Evolutionary conservation across 495 filamentous ascomycete genomes (phyloP), one percentile per base, ranked within the genome.

Genomic region (Penicillium paradoxum): DNA sequence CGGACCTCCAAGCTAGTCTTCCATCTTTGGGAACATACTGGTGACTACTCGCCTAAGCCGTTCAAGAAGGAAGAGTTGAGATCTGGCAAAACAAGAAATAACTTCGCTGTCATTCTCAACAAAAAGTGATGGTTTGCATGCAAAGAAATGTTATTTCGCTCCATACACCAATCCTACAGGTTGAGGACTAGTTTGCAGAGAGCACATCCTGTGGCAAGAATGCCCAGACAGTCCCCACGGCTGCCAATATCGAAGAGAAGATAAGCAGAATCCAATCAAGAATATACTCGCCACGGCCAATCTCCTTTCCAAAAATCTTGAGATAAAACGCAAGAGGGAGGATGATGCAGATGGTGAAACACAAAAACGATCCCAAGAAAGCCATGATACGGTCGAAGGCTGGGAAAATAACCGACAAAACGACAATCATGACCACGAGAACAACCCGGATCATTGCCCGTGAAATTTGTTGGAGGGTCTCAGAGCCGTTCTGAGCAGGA

Each of bases 381-480:
- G 88, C 87, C 91, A 97, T 96, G 61, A 98, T 91, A 49, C 83
- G 81, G 63, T 98, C 93, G 60, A 97, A 98, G 0, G 80, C 79
- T 13, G 93, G 93, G 62, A 95, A 89, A 6, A 92, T 62, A 38
- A 97, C 86, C 10, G 91, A 80, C 57, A 89, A 74, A 7, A 82
- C 50, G 36, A 89, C 81, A 59, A 90, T 86, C 10, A 83, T 39
- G 24, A 77, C 69, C 21, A 82, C 77, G 15, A 74, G 73, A 17
- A 79, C 43, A 1, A 92, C 60, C 29, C 90, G 79, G 27, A 96
- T 74, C 6, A 73, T 54, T 42, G 80, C 59, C 65, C 66, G 86
- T 83, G 54, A 85, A 55, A 38, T 81, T 53, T 17, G 80, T 6
- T 83, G 79, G n/a, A 80, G 75, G 71, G 45, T 73, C 75, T 29